Evolutionary conservation across 2,329 filamentous ascomycete species (phyloP), one percentile per base, ranked within the genome.

Genomic region (Pseudocercospora fijiensis): DNA sequence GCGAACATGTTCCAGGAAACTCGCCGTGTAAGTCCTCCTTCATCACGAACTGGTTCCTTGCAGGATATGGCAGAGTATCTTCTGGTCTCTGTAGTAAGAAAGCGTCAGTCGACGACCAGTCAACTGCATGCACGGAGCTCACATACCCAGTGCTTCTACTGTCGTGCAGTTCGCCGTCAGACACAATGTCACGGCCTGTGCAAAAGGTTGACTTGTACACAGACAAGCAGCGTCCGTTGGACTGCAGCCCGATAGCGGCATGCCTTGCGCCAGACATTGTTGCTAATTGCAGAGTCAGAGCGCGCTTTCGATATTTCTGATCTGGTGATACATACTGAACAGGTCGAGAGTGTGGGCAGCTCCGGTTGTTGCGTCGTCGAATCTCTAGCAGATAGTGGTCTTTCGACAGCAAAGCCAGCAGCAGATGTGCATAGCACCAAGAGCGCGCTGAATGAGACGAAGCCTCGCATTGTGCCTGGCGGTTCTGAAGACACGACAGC

Each of bases 1-100:
- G 30, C 43, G 51, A 67, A 69, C 57, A 66, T 62, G n/a, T 61
- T 33, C 67, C 67, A 67, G 26, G 52, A 57, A 2, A 65, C 22
- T 1, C 27, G 22, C n/a, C 37, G 43, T 4, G 63, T 66, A 24
- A 66, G 53, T 1, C 41, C 47, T 1, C 59, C 57, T 22, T 66
- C 30, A 45, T 68, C 45, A 24, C 64, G 66, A n/a, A 64, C 58
- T 2, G 66, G 63, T 16, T 60, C 61, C 16, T 62, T 51, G 62
- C 66, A 68, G 26, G 59, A 62, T 27, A 68, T 64, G 27, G 63
- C 58, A 9, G 64, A 63, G 57, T 61, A 66, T 49, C 57, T 49
- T 52, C 49, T 52, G n/a, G 63, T 24, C 30, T 64, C 60, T 57
- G 28, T 3, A 13, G 20, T n/a, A 37, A 20, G 11, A 20, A 16